These are phyloP conservation scores for Fusarium denticulatum DNA, from an alignment of 2,329 filamentous ascomycete genomes.

Conservation along the genomic window DNA sequence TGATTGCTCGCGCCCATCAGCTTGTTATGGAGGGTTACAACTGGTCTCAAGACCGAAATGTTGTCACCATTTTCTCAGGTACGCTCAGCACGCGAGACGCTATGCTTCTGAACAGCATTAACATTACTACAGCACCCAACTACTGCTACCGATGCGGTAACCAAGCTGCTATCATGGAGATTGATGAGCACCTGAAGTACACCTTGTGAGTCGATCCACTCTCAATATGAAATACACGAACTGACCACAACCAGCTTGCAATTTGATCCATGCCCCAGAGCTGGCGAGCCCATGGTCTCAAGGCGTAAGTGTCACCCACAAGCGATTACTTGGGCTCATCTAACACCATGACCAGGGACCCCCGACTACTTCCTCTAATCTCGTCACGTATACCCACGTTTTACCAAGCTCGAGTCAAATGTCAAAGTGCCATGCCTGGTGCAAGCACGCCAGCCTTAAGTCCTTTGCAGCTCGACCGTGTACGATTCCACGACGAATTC, in stretches of 20 bases:
- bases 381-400: constrained; percentile 43
- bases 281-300: constrained; percentile 98
- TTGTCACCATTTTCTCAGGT: constrained; percentile 99
- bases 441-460: constrained; percentile 25
- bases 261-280: constrained; percentile 97
- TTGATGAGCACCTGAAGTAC: constrained; percentile 99
- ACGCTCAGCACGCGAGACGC: constrained; percentile 37
- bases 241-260: constrained; percentile 76
- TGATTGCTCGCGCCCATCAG: constrained; percentile 96
- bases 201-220: constrained; percentile 81
- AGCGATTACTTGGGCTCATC: not conserved
- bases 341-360: constrained; percentile 65
- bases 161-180: constrained; percentile 99
- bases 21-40: constrained; percentile 99
- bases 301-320: constrained; percentile 67
- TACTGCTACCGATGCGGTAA: constrained; percentile 99
- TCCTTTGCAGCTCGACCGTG: constrained; percentile 41
- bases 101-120: not conserved
- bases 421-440: constrained; percentile 23
- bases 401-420: constrained; percentile 39
- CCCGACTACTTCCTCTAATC: constrained; percentile 97
- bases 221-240: constrained; percentile 1
- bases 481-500: constrained; percentile 42
- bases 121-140: constrained; percentile 70
- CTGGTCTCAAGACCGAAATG: constrained; percentile 98